A percentile compares a stretch with the other conserved stretches of the same genome.
phyloP scores from a whole-genome alignment of 768 basidiomycete genomes.

The Ramaria sp. region DNA sequence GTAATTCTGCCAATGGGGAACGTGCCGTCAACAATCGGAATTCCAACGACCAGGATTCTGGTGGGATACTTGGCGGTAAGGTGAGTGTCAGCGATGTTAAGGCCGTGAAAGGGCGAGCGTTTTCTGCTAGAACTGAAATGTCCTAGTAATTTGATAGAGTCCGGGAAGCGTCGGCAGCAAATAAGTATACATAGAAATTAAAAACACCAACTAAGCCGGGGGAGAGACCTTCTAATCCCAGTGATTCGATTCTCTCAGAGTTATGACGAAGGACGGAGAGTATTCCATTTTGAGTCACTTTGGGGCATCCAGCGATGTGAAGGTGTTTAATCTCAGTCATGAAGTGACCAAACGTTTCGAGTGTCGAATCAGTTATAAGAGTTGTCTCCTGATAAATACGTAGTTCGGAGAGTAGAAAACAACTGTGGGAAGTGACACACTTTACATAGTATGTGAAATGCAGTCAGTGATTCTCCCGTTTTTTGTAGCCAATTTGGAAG shows the following conservation, averaged over 20 bases:
- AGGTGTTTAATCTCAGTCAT: constrained; percentile 45
- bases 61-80: constrained; percentile 25
- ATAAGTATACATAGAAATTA: no score
- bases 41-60: constrained; percentile 37
- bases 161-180: no score
- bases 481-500: constrained; percentile 40
- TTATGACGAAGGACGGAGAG: constrained; percentile 38
- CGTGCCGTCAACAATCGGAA: constrained; percentile 32
- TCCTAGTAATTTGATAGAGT: constrained; percentile 29
- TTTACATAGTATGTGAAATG: constrained; percentile 61
- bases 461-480: constrained; percentile 37
- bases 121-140: constrained; percentile 33
- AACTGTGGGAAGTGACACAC: constrained; percentile 23
- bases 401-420: neutral
- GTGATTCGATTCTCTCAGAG: constrained; percentile 33
- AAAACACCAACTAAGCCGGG: constrained; percentile 12
- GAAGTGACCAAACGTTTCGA: constrained; percentile 39
- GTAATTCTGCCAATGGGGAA: constrained; percentile 48
- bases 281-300: constrained; percentile 53
- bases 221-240: constrained; percentile 57
- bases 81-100: constrained; percentile 53
- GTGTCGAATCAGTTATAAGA: constrained; percentile 44
- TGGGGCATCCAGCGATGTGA: constrained; percentile 56
- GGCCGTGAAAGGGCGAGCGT: constrained; percentile 31
- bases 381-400: constrained; percentile 37